Base-by-base conservation (phyloP, 805 yeast species). In the Alloascoidea hylecoeti region DNA sequence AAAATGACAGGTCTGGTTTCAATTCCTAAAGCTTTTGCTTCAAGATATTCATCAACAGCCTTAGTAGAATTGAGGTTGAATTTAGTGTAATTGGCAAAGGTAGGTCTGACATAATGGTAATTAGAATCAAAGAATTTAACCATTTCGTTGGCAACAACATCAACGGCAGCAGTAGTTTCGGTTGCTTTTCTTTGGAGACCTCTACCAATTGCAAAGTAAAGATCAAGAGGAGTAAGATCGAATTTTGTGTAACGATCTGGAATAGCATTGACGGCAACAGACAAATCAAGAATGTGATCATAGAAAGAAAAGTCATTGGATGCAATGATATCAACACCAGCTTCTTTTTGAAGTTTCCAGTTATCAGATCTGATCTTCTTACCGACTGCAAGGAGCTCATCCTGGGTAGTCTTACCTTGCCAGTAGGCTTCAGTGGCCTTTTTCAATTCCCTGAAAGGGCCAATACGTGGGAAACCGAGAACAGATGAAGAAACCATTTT, bases 91-190 rank as follows among this genome's bases (percentile, higher is more conserved):
- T 86, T 78, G 41, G 95, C 82, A 74, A 92, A 88, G 51, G 98
- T 92, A 66, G 98, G 98, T 75, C 98, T 84, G 57, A 92, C 97
- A 65, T 92, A 92, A 69, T 92, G 98, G 84, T 92, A 92, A 85
- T 92, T 92, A 49, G 96, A 83, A 68, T 92, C 98, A 55, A 92
- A 92, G 98, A 98, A 92, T 75, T 92, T 92, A 53, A 92, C 98
- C 98, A 92, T 92, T 76, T 92, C 95, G 41, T 42, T 32, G 55
- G 98, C 98, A 46, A 97, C 89, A 45, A 92, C 98, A 65, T 92
- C 98, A 52, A 92, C 95, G 51, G 94, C 95, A 53, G 79, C 73
- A 45, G 76, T 61, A 49, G 86, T 58, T 52, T 80, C 94, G 49
- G 94, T 81, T 49, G 94, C 95, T 66, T 81, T 78, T 70, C 92